Evolutionary conservation across 495 filamentous ascomycete species (phyloP).

Genomic region (Penicillium argentinense): DNA sequence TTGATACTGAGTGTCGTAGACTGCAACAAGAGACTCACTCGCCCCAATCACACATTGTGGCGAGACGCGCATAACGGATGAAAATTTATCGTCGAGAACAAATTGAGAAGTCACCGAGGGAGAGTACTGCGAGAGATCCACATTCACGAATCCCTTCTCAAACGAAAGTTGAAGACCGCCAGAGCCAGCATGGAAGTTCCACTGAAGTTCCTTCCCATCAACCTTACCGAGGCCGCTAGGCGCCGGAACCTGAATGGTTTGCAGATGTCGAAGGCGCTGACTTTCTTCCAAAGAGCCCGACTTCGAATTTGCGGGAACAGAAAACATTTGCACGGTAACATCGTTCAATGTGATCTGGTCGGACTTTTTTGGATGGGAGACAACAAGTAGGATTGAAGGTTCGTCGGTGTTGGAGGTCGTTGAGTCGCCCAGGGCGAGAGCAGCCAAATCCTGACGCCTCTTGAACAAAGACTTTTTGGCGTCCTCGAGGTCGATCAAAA

Average conservation of each 20-base stretch:
- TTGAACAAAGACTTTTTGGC: slow-evolving; percentile 44
- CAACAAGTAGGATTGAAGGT: slow-evolving; percentile 41
- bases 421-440: slow-evolving; percentile 38
- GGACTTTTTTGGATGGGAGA: slow-evolving; percentile 38
- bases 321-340: slow-evolving; percentile 45
- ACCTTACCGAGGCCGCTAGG: slow-evolving; percentile 25
- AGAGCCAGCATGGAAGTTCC: slow-evolving; percentile 47
- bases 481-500: slow-evolving; percentile 48
- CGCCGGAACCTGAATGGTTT: slow-evolving; percentile 38
- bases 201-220: slow-evolving; percentile 31
- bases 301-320: slow-evolving; percentile 30
- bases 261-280: slow-evolving; percentile 39
- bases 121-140: slow-evolving; percentile 47
- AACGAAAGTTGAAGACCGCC: slow-evolving; percentile 46
- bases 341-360: slow-evolving; percentile 31
- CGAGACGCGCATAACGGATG: slow-evolving; percentile 47
- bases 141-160: slow-evolving; percentile 41
- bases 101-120: slow-evolving; percentile 43
- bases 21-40: slow-evolving; percentile 44
- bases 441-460: slow-evolving; percentile 42
- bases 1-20: slow-evolving; percentile 67
- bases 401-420: slow-evolving; percentile 26
- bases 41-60: slow-evolving; percentile 47
- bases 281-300: slow-evolving; percentile 27
- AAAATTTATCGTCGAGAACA: slow-evolving; percentile 41